Evolutionary conservation across 2,329 filamentous ascomycete genomes (phyloP).

Genomic region (Pezizomycotina sp.): DNA sequence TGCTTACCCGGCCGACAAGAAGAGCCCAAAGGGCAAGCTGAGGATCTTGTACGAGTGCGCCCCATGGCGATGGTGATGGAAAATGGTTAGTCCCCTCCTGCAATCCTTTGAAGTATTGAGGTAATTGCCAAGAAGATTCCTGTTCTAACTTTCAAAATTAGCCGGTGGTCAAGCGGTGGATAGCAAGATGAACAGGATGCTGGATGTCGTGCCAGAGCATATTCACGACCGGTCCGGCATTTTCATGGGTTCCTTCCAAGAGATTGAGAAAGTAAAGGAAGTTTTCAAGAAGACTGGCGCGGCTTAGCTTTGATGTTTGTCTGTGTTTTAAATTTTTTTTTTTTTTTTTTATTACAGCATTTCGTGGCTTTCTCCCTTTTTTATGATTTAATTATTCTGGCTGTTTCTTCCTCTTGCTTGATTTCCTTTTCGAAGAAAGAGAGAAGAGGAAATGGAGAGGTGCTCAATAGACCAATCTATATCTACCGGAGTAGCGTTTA

Average conservation of each 20-base stretch:
- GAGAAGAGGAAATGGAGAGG: no score
- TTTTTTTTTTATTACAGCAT: no score
- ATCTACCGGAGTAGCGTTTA: no score
- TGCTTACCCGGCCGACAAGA: constrained; percentile 92
- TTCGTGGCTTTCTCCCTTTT: no score
- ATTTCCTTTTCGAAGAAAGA: no score
- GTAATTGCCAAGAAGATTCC: background rate
- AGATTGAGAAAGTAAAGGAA: constrained; percentile 87
- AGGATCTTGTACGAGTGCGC: constrained; percentile 96
- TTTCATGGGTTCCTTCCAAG: constrained; percentile 85
- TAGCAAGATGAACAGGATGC: constrained; percentile 78
- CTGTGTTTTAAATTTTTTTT: background rate
- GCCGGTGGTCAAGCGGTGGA: constrained; percentile 85
- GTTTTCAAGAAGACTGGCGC: constrained; percentile 47
- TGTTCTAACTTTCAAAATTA: constrained; percentile 28
- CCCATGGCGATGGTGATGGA: constrained; percentile 99
- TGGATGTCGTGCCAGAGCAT: constrained; percentile 72
- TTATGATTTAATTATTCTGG: no score
- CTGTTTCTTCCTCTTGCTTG: no score
- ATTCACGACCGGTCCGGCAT: constrained; percentile 95
- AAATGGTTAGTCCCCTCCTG: constrained; percentile 51
- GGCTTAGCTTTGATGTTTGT: background rate
- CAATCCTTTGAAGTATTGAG: background rate
- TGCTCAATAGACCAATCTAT: no score
- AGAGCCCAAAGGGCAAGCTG: constrained; percentile 96